Evolutionary conservation across 768 basidiomycete genomes (phyloP).

Genomic region (Pleurotus tuber-regium): DNA sequence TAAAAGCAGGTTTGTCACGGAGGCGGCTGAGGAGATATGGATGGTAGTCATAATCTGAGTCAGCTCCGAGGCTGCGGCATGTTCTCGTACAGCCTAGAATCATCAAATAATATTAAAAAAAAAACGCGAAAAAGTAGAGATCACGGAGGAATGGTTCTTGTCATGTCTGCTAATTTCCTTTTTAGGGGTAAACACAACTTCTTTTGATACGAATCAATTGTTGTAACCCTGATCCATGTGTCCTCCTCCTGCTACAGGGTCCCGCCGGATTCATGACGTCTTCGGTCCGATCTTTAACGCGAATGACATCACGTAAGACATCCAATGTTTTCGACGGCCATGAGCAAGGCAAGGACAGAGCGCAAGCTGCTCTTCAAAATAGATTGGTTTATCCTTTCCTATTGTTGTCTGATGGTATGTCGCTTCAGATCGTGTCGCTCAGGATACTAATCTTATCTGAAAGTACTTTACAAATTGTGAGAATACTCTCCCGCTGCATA

Average conservation of each 20-base stretch:
- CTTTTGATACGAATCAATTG: background rate
- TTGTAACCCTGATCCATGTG: background rate
- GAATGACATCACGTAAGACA: constrained; percentile 15
- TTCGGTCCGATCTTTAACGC: constrained; percentile 15
- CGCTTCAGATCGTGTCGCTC: constrained; percentile 12
- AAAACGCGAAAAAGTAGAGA: background rate
- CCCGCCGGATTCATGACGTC: background rate
- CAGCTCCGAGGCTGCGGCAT: background rate
- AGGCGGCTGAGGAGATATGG: background rate
- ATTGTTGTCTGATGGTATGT: constrained; percentile 66
- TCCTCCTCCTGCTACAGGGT: constrained; percentile 3
- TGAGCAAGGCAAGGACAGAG: constrained; percentile 31
- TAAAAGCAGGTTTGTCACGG: background rate
- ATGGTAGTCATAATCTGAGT: constrained; percentile 2
- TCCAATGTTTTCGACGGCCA: background rate
- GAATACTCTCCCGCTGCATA: background rate
- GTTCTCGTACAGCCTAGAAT: background rate
- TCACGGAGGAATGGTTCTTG: background rate
- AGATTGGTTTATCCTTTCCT: constrained; percentile 68
- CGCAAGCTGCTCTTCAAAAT: constrained; percentile 53
- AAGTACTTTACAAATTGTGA: constrained; percentile 69
- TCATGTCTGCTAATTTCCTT: background rate
- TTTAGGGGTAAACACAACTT: background rate
- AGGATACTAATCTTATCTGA: no score
- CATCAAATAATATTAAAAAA: background rate